A percentile compares a stretch with the other conserved stretches of the same genome.
phyloP scores from a whole-genome alignment of 192 early-diverging fungal species.

The Chytriomyces hyalinus region DNA sequence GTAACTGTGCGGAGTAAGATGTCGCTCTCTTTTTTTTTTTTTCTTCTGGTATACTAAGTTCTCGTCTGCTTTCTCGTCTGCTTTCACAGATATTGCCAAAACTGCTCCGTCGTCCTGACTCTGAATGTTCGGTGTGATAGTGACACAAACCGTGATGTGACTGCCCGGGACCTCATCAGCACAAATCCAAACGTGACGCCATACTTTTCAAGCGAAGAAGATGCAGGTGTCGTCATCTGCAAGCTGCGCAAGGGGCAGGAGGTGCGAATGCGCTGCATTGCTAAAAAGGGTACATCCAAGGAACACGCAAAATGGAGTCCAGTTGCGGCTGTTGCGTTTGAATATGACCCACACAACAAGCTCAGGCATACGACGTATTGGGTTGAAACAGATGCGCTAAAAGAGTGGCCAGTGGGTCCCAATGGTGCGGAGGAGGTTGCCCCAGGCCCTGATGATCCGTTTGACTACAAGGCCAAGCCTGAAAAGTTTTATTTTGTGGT shows the following conservation, averaged over 20 bases:
- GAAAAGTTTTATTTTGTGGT: constrained; percentile 60
- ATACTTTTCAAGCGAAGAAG: constrained; percentile 53
- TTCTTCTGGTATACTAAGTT: constrained; percentile 49
- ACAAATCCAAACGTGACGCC: constrained; percentile 40
- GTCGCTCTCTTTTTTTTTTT: constrained; percentile 1
- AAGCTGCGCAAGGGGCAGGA: constrained; percentile 94
- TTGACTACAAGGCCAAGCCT: constrained; percentile 63
- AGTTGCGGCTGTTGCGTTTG: constrained; percentile 85
- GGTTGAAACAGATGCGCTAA: constrained; percentile 72
- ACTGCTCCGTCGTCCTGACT: constrained; percentile 89
- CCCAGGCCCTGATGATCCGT: constrained; percentile 44
- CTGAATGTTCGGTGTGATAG: constrained; percentile 84
- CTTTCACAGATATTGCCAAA: constrained; percentile 73
- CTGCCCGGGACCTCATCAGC: constrained; percentile 78
- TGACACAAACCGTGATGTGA: constrained; percentile 80
- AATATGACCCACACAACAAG: constrained; percentile 97
- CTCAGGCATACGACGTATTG: constrained; percentile 90
- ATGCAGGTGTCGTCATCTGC: constrained; percentile 79
- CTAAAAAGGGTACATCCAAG: constrained; percentile 96
- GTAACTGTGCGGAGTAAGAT: constrained; percentile 47
- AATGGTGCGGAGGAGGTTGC: constrained; percentile 38
- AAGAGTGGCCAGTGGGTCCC: constrained; percentile 75
- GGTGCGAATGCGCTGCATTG: constrained; percentile 85
- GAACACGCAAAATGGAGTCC: constrained; percentile 99
- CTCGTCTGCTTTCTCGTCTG: background rate